These are phyloP conservation scores for Picea abies DNA, from an alignment of 83 land plant genomes.

Conservation along the genomic window DNA sequence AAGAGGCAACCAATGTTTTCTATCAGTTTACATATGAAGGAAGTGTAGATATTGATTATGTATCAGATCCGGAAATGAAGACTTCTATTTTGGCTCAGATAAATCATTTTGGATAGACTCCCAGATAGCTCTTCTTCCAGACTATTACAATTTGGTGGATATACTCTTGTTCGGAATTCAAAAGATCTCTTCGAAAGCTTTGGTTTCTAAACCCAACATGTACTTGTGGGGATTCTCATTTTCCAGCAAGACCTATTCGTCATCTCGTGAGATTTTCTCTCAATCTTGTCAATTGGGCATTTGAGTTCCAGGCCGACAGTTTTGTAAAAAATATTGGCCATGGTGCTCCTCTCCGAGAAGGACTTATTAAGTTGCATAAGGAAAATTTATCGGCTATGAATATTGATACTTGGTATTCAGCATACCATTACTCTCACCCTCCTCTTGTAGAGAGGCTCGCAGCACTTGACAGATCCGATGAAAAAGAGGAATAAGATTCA, in stretches of 20 bases:
- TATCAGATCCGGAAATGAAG: too few species aligned
- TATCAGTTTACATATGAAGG: too few species aligned
- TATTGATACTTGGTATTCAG: conserved; percentile 99
- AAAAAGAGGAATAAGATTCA: conserved; percentile 38
- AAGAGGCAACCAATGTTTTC: too few species aligned
- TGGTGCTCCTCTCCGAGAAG: conserved; percentile 63
- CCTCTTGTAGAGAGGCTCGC: conserved; percentile 94
- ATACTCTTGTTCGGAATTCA: too few species aligned
- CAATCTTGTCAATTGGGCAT: conserved; percentile 37
- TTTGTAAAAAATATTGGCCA: conserved; percentile 95
- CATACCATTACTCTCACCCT: conserved; percentile 94
- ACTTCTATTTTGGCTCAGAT: too few species aligned
- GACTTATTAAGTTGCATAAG: conserved; percentile 88
- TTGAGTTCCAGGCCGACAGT: conserved; percentile 75
- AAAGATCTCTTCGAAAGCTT: too few species aligned
- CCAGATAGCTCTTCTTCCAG: too few species aligned
- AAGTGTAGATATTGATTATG: too few species aligned
- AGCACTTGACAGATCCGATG: conserved; percentile 72
- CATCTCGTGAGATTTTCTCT: conserved; percentile 54
- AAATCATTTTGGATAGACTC: too few species aligned
- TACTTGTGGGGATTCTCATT: background rate
- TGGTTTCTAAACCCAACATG: too few species aligned
- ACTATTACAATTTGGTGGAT: too few species aligned
- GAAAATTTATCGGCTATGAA: conserved; percentile 98
- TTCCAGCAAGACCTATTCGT: too few species aligned